Conservation (phyloP, 179 eudicot species). For the Gypsophila paniculata region DNA sequence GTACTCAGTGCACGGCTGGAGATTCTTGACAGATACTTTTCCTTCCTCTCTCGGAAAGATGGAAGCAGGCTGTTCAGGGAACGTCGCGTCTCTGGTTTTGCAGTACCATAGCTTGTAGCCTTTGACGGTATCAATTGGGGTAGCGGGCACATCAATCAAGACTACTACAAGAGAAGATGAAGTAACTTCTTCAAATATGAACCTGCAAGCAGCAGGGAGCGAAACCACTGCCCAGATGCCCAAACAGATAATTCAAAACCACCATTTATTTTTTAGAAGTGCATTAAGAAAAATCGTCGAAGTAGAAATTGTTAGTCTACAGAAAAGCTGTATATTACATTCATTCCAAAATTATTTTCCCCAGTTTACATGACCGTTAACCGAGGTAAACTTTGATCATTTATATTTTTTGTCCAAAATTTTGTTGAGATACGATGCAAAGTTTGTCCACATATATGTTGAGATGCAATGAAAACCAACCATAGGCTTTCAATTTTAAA, state of each 20-base stretch:
- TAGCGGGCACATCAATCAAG: slow-evolving; percentile 54
- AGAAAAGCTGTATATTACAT: neutral
- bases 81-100: slow-evolving; percentile 47
- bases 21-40: slow-evolving; percentile 52
- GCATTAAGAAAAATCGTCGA: neutral
- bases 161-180: slow-evolving; percentile 65
- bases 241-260: slow-evolving; percentile 20
- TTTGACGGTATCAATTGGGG: slow-evolving; percentile 35
- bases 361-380: neutral
- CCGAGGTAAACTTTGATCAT: neutral
- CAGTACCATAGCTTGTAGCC: slow-evolving; percentile 93
- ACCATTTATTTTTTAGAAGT: neutral
- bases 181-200: slow-evolving; percentile 74
- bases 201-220: slow-evolving; percentile 85
- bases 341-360: neutral
- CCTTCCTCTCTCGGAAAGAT: slow-evolving; percentile 55
- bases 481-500: neutral
- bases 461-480: neutral
- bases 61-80: slow-evolving; percentile 52
- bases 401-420: neutral
- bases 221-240: slow-evolving; percentile 69
- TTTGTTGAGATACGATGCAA: neutral
- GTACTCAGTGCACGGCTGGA: slow-evolving; percentile 87
- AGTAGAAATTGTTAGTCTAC: neutral
- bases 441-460: neutral